These are phyloP conservation scores for Sextonia rubra DNA, from an alignment of 164 flowering plant genomes.

Conservation along the genomic window DNA sequence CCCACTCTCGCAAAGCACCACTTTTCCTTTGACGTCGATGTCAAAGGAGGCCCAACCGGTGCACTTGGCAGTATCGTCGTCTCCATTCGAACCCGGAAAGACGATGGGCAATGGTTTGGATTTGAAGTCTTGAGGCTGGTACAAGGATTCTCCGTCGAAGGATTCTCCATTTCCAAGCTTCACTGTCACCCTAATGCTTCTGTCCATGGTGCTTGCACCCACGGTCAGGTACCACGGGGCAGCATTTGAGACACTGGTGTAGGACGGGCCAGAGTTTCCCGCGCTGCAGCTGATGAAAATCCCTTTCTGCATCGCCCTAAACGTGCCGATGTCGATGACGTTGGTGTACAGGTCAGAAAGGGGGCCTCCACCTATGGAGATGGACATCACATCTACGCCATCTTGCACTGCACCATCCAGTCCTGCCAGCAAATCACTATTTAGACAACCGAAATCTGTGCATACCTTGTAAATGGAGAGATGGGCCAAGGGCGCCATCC, in stretches of 20 bases:
- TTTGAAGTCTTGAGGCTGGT: conserved; percentile 19
- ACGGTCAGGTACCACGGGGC: conserved; percentile 55
- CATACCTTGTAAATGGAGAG: conserved; percentile 19
- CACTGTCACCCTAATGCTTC: conserved; percentile 19
- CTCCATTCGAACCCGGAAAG: background rate
- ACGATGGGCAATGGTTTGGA: background rate
- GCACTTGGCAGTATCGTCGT: background rate
- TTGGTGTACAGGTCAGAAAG: conserved; percentile 3
- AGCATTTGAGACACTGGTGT: conserved; percentile 17
- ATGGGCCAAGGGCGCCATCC: conserved; percentile 36
- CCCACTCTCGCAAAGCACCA: conserved; percentile 32
- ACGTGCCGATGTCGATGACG: conserved; percentile 26
- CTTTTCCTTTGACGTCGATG: conserved; percentile 22
- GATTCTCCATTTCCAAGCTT: conserved; percentile 10
- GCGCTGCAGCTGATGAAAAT: background rate
- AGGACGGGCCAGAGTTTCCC: conserved; percentile 29
- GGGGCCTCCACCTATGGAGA: conserved; percentile 23
- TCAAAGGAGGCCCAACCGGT: background rate
- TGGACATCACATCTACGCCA: conserved; percentile 35
- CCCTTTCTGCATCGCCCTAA: conserved; percentile 19
- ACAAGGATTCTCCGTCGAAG: conserved; percentile 29
- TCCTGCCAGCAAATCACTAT: conserved; percentile 25
- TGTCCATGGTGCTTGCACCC: conserved; percentile 47
- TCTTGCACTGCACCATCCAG: conserved; percentile 33
- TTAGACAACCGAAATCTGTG: conserved; percentile 8